These are phyloP conservation scores for Glarea lozoyensis DNA, from an alignment of 495 filamentous ascomycete species.

Conservation along the genomic window DNA sequence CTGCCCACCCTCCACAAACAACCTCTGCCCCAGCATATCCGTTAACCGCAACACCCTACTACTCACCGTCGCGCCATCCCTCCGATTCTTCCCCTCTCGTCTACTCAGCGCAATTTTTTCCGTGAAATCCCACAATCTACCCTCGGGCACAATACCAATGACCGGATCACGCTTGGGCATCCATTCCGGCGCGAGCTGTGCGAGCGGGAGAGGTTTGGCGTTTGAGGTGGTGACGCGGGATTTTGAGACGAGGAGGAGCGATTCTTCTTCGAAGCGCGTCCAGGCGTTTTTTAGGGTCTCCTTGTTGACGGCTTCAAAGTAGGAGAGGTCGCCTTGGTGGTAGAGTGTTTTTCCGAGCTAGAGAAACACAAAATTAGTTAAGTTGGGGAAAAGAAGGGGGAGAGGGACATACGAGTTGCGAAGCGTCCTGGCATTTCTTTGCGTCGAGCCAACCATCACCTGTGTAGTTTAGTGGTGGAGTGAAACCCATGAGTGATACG, in stretches of 20 bases:
- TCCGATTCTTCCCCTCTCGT: conserved; percentile 87
- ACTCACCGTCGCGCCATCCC: conserved; percentile 83
- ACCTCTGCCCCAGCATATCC: conserved; percentile 32
- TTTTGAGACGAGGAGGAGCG: conserved; percentile 67
- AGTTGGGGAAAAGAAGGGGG: conserved; percentile 1
- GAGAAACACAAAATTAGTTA: conserved; percentile 21
- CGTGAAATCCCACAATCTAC: conserved; percentile 80
- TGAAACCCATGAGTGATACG: conserved; percentile 75
- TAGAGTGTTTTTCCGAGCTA: conserved; percentile 94
- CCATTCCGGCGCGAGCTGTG: conserved; percentile 73
- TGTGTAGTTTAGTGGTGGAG: conserved; percentile 53
- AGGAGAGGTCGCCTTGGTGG: conserved; percentile 91
- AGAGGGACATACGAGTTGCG: conserved; percentile 58
- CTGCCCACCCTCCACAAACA: conserved; percentile 34
- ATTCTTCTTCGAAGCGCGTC: conserved; percentile 80
- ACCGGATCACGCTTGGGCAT: conserved; percentile 51
- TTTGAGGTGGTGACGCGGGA: no score
- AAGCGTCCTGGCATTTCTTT: conserved; percentile 68
- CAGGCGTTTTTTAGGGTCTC: conserved; percentile 92
- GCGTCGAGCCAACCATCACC: conserved; percentile 69
- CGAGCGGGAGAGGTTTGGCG: conserved; percentile 41
- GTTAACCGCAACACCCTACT: conserved; percentile 57
- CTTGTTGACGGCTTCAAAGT: conserved; percentile 97
- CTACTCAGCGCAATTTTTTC: conserved; percentile 75
- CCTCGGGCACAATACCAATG: conserved; percentile 50